Base-by-base conservation (phyloP, 345 rosid species). In the Eucalyptus regnans region DNA sequence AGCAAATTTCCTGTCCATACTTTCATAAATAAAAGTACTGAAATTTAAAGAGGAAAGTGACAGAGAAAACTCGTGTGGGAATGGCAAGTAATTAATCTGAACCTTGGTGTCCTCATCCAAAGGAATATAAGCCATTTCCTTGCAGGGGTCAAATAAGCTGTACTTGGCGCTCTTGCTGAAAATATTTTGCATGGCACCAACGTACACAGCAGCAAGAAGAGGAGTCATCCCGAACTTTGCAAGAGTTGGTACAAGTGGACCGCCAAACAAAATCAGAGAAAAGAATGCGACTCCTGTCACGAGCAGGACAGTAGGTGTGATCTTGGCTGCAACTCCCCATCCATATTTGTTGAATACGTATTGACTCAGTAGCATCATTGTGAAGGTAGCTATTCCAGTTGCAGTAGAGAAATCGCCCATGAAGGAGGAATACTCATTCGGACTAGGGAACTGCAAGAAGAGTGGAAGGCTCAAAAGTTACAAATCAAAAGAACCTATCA, bases 141-240 rank as follows among this genome's bases (percentile, higher is more conserved):
- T 98, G 94, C 99, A 98, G 64, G 99, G 99, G 87, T 97, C 99
- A 76, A 98, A 98, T 91, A 98, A 94, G 89, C 98, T 97, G 95
- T 97, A 97, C 89, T 97, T 97, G 90, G 99, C 99, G 64, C 99
- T 97, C 98, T 97, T 97, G 95, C 99, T 98, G 99, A 98, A 98
- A 90, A 98, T 97, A 91, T 98, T 98, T 92, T 98, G 99, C 93
- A 98, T 64, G 60, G 99, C 99, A 79, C 99, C 99, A n/a, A 98
- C 99, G 31, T 95, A 97, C 60, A 98, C 99, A 12, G 99, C 99
- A 54, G 99, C 98, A 64, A 98, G 98, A 91, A 98, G 96, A 48
- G 99, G 99, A 86, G 98, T 97, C 98, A 98, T 90, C 88, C 99
- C 99, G 4, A 96, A 94, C 93, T 94, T 92, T 14, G 95, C 93